phyloP scores from a whole-genome alignment of 2,329 filamentous ascomycete species.

The Zasmidium cellare region DNA sequence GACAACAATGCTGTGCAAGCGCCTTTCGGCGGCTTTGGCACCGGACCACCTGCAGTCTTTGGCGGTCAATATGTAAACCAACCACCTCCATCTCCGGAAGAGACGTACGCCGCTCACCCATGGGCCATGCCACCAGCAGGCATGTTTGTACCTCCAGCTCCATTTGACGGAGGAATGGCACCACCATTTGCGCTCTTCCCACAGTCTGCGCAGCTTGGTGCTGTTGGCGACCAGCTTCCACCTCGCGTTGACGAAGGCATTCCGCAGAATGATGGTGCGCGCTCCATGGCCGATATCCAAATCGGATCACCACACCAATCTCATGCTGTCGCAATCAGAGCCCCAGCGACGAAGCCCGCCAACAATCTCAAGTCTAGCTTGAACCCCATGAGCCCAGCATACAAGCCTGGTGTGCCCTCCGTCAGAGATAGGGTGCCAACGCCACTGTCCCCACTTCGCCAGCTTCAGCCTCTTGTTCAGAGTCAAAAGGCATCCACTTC shows the following conservation, averaged over 20 bases:
- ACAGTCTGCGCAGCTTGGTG: background rate
- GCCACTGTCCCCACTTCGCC: slow-evolving; percentile 19
- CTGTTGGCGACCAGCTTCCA: background rate
- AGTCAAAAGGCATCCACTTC: slow-evolving; percentile 11
- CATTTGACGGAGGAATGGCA: slow-evolving; percentile 33
- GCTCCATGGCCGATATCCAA: slow-evolving; percentile 22
- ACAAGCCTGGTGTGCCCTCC: slow-evolving; percentile 30
- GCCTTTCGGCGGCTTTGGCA: background rate
- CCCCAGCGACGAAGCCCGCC: slow-evolving; percentile 27
- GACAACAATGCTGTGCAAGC: background rate
- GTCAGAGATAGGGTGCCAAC: slow-evolving; percentile 13
- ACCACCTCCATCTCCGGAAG: slow-evolving; percentile 21
- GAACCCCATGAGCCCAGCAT: slow-evolving; percentile 41
- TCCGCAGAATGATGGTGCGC: slow-evolving; percentile 29
- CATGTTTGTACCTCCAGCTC: slow-evolving; percentile 28
- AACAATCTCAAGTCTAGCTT: slow-evolving; percentile 31
- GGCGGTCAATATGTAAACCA: slow-evolving; percentile 15
- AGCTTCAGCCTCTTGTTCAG: slow-evolving; percentile 12
- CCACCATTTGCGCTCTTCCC: slow-evolving; percentile 16
- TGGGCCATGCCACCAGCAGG: slow-evolving; percentile 27
- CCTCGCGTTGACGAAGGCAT: slow-evolving; percentile 9
- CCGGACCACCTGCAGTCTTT: background rate
- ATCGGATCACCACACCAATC: slow-evolving; percentile 26
- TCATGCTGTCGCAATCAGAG: slow-evolving; percentile 36
- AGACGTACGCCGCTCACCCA: slow-evolving; percentile 17